Evolutionary conservation across 345 rosid species (phyloP).

Genomic region (Durio zibethinus): DNA sequence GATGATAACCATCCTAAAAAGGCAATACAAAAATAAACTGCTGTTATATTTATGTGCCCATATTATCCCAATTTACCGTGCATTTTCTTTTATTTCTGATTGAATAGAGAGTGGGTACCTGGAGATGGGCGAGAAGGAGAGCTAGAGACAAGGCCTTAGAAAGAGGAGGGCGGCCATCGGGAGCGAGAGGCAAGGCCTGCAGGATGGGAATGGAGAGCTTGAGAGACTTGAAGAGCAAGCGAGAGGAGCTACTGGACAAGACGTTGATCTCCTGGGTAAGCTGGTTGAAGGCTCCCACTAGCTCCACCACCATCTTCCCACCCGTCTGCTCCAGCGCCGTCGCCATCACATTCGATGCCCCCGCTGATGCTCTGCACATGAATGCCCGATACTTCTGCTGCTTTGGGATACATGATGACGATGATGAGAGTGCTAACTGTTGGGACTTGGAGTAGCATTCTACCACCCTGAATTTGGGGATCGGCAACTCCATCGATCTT

Average conservation of each 20-base stretch:
- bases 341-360: conserved; percentile 19
- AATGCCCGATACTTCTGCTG: background rate
- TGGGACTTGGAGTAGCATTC: background rate
- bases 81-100: no score
- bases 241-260: conserved; percentile 72
- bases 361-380: conserved; percentile 9
- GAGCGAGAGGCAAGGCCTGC: conserved; percentile 55
- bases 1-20: no score
- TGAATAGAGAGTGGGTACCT: conserved; percentile 36
- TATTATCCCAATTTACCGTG: no score
- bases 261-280: conserved; percentile 82
- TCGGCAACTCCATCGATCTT: background rate
- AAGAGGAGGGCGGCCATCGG: conserved; percentile 72
- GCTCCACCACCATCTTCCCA: conserved; percentile 96
- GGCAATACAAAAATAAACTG: no score
- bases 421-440: background rate
- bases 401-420: background rate
- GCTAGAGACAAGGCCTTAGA: conserved; percentile 79
- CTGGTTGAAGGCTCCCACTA: conserved; percentile 91
- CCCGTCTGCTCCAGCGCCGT: conserved; percentile 63
- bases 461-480: conserved; percentile 6
- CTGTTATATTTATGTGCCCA: no score
- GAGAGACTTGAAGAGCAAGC: conserved; percentile 69
- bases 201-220: conserved; percentile 84
- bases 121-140: conserved; percentile 79